Percentiles rank a stretch among this genome's conserved stretches.
Evolutionary conservation across 2,329 filamentous ascomycete genomes (phyloP).

Genomic region (Biscogniauxia mediterranea): DNA sequence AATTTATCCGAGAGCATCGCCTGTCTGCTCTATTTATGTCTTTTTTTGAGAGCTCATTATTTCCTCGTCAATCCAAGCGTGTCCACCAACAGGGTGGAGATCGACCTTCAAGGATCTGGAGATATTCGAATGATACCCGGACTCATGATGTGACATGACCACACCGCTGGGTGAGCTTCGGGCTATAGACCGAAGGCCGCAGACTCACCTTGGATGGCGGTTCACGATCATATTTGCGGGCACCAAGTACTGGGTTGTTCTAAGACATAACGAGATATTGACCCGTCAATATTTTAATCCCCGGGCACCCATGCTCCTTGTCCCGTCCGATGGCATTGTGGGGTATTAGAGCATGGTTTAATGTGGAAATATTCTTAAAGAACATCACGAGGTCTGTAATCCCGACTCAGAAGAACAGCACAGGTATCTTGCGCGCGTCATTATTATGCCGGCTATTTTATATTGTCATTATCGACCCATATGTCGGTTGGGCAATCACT

Average conservation of each 20-base stretch:
- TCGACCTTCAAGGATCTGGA: not conserved
- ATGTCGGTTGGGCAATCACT: not conserved
- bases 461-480: not conserved
- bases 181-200: not conserved
- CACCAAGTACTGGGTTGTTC: not conserved
- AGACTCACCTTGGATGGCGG: not conserved
- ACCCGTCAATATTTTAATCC: not conserved
- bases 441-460: not conserved
- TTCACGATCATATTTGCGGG: not conserved
- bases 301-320: not conserved
- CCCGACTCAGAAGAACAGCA: not conserved
- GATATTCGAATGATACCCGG: not conserved
- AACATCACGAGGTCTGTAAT: not conserved
- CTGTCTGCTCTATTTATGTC: not conserved
- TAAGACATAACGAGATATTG: not conserved
- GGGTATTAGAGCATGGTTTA: not conserved
- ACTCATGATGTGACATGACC: not conserved
- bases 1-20: not conserved
- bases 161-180: not conserved
- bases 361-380: not conserved
- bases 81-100: not conserved
- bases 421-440: not conserved
- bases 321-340: not conserved
- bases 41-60: not conserved
- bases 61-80: not conserved